These are phyloP conservation scores for Aureobasidium zeae DNA, from an alignment of 2,329 filamentous ascomycete species.

Conservation along the genomic window DNA sequence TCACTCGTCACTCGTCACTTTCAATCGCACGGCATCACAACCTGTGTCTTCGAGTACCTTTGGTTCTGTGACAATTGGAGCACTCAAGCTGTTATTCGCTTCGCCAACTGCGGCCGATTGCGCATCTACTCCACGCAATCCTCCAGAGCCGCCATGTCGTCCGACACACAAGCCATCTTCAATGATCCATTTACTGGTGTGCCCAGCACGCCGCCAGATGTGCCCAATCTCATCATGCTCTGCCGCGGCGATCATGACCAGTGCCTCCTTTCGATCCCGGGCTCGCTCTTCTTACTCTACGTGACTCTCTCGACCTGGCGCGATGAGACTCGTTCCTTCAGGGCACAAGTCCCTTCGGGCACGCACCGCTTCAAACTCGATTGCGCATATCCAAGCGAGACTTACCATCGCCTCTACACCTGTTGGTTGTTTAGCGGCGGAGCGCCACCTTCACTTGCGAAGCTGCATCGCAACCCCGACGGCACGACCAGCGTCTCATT, in stretches of 20 bases:
- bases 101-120: not conserved
- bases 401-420: slow-evolving; percentile 8
- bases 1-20: too few relatives aligned
- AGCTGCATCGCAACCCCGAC: not conserved
- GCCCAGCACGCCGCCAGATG: slow-evolving; percentile 1
- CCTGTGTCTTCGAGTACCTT: too few relatives aligned
- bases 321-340: not conserved
- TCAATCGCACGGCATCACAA: too few relatives aligned
- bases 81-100: too few relatives aligned
- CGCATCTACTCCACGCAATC: too few relatives aligned
- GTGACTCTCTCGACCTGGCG: not conserved
- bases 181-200: slow-evolving; percentile 4
- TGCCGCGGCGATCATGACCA: not conserved
- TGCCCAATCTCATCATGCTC: not conserved
- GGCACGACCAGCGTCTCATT: slow-evolving; percentile 11
- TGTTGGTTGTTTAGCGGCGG: slow-evolving; percentile 5
- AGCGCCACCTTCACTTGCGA: slow-evolving; percentile 1
- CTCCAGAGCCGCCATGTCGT: too few relatives aligned
- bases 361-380: not conserved
- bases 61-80: too few relatives aligned
- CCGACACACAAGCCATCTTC: not conserved
- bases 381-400: not conserved
- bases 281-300: slow-evolving; percentile 2
- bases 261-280: not conserved
- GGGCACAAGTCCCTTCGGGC: not conserved